A percentile compares a stretch with the other conserved stretches of the same genome.
Evolutionary conservation across 2,329 filamentous ascomycete species (phyloP).

Genomic region (Xylaria sp.): DNA sequence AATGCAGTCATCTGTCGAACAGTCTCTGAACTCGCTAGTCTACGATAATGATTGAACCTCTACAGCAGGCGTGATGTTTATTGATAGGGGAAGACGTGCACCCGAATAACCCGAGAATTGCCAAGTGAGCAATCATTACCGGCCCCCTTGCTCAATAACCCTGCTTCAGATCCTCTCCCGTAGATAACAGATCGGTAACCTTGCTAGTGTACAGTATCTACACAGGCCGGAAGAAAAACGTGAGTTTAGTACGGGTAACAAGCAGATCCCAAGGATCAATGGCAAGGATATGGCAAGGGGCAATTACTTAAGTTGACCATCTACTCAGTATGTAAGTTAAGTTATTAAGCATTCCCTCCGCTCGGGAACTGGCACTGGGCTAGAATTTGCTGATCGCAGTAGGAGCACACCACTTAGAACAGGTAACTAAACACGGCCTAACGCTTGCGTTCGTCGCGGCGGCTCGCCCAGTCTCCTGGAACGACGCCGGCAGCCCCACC

Average conservation of each 20-base stretch:
- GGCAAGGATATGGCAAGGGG: not conserved
- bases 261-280: not conserved
- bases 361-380: not conserved
- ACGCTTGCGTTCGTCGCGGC: not conserved
- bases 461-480: conserved; percentile 7
- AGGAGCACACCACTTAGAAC: not conserved
- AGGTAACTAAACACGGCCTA: too few species aligned
- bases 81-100: too few species aligned
- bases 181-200: conserved; percentile 3
- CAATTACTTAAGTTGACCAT: not conserved
- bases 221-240: not conserved
- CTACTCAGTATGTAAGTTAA: too few species aligned
- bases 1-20: too few species aligned
- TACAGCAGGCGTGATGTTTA: too few species aligned
- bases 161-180: not conserved
- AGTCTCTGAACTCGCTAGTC: too few species aligned
- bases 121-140: too few species aligned
- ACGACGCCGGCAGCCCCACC: not conserved
- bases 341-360: not conserved
- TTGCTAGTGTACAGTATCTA: not conserved
- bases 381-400: not conserved
- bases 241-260: not conserved
- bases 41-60: too few species aligned
- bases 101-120: too few species aligned
- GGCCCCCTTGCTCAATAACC: not conserved